Evolutionary conservation across 2,329 filamentous ascomycete genomes (phyloP), one percentile per base, ranked within the genome.

Genomic region (Triangularia verruculosa): DNA sequence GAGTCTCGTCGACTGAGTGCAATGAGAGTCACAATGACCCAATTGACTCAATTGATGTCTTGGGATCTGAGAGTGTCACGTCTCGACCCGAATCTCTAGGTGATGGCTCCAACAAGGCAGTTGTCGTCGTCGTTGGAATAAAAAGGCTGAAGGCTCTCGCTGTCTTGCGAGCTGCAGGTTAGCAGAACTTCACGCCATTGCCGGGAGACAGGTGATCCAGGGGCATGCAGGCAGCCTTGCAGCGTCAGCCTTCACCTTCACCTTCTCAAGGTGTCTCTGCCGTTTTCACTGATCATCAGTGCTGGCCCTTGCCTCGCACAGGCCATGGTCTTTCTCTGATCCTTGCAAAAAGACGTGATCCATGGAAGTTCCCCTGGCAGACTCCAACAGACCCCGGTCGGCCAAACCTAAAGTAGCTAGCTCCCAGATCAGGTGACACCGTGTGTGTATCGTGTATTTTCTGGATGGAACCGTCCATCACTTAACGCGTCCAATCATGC

Each of bases 401-500:
- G 34, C 39, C 59, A 61, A 32, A 1, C 67, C 61, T 9, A 61
- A 64, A 67, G 43, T 24, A 68, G 67, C 4, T 66, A 64, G 58
- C 32, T 22, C 22, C 2, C 7, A 34, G 54, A 39, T 71, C 70
- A 68, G 59, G 62, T 69, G 69, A 68, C 59, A 57, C 51, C 69
- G 69, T 55, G 69, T 59, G 28, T 27, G 25, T 64, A 64, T 65
- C 58, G n/a, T n/a, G n/a, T n/a, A n/a, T n/a, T n/a, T n/a, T n/a
- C n/a, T n/a, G n/a, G n/a, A n/a, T n/a, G n/a, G n/a, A n/a, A n/a
- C 32, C 59, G 47, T 30, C 61, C 57, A 57, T 53, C 65, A 57
- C 52, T 69, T 53, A 39, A 66, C 69, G 67, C 66, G 68, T 47
- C 66, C 66, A 67, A 66, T 70, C 67, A 68, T 67, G 68, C 59